Percentiles rank a stretch among this genome's conserved stretches.
phyloP scores from a whole-genome alignment of 176 grass and related monocot species.

The Cenchrus purpureus region DNA sequence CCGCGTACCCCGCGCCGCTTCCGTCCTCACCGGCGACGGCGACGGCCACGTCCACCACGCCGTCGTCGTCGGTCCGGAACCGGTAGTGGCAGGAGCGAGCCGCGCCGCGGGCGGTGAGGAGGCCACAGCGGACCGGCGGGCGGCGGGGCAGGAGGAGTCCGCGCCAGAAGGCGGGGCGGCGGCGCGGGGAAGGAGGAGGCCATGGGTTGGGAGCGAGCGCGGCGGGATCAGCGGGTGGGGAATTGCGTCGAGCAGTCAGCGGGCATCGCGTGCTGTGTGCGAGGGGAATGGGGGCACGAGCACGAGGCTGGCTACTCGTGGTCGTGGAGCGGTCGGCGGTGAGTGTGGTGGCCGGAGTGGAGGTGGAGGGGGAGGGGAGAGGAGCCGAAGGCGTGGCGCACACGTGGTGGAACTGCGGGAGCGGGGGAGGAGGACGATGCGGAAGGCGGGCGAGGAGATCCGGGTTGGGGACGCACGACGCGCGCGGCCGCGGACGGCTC shows the following conservation, averaged over 20 bases:
- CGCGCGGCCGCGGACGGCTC: conserved; percentile 1
- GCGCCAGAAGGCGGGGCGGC: neutral
- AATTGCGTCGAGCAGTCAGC: conserved; percentile 40
- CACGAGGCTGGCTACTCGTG: neutral
- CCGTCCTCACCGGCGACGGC: conserved; percentile 34
- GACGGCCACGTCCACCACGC: conserved; percentile 58
- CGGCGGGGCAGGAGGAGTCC: neutral
- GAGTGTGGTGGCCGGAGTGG: neutral
- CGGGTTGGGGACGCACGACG: neutral
- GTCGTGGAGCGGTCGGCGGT: neutral
- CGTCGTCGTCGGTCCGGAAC: conserved; percentile 57
- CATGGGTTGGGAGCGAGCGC: neutral
- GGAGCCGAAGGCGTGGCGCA: conserved; percentile 9
- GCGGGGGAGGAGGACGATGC: neutral
- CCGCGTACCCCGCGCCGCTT: conserved; percentile 36
- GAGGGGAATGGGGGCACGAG: neutral
- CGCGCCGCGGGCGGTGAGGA: neutral
- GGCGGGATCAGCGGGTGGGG: conserved; percentile 37
- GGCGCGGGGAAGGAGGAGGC: conserved; percentile 42
- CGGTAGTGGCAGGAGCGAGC: conserved; percentile 41
- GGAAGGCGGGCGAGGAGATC: conserved; percentile 2
- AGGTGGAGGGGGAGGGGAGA: neutral
- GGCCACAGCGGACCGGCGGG: neutral
- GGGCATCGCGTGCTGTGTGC: conserved; percentile 16
- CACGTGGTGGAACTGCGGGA: conserved; percentile 33